phyloP scores from a whole-genome alignment of 2,329 filamentous ascomycete genomes.

The Camillea tinctor region DNA sequence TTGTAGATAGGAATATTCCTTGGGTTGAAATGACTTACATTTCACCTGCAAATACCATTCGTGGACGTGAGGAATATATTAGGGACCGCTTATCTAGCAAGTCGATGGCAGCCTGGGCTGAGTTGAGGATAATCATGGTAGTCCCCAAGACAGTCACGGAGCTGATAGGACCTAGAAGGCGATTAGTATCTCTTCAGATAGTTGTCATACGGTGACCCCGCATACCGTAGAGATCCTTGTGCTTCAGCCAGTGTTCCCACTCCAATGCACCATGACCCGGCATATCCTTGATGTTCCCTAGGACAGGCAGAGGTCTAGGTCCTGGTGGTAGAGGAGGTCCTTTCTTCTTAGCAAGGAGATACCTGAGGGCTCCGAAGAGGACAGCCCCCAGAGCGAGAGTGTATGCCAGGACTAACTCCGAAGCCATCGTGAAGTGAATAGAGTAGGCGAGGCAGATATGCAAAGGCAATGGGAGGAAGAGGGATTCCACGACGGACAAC shows the following conservation, averaged over 20 bases:
- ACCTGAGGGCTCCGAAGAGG: not conserved
- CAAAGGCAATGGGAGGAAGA: not conserved
- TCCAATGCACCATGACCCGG: slow-evolving; percentile 39
- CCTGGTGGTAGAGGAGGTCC: slow-evolving; percentile 45
- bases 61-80: slow-evolving; percentile 37
- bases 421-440: not conserved
- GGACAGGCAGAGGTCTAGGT: slow-evolving; percentile 44
- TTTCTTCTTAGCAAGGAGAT: not conserved
- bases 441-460: not conserved
- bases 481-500: no score
- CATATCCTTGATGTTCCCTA: slow-evolving; percentile 52
- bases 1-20: not conserved
- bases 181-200: not conserved
- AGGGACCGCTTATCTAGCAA: slow-evolving; percentile 37
- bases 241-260: slow-evolving; percentile 41
- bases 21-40: slow-evolving; percentile 30
- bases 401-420: not conserved
- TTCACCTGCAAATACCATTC: slow-evolving; percentile 33
- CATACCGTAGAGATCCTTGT: slow-evolving; percentile 39
- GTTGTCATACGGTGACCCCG: not conserved
- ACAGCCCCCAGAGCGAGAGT: not conserved
- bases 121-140: slow-evolving; percentile 42
- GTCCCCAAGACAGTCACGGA: slow-evolving; percentile 42
- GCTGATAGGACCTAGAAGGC: slow-evolving; percentile 29
- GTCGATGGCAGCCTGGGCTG: slow-evolving; percentile 34